These are phyloP conservation scores for Polygonum maritimum DNA, from an alignment of 148 eudicot genomes.

Conservation along the genomic window DNA sequence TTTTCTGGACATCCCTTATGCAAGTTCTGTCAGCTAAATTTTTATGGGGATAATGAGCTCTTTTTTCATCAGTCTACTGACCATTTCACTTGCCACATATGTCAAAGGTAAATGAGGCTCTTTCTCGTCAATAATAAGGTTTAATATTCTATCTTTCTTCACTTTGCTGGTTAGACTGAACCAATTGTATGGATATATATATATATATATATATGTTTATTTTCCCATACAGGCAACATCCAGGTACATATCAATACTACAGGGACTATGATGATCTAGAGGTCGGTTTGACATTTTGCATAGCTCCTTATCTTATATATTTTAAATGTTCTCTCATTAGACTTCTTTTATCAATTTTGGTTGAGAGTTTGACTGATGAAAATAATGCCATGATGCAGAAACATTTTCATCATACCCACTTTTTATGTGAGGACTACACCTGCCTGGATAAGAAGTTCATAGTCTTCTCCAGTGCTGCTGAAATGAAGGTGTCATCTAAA, in stretches of 20 bases:
- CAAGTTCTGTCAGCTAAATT: conserved; percentile 72
- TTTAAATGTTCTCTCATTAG: background rate
- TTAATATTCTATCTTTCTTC: conserved; percentile 1
- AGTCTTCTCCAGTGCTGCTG: conserved; percentile 64
- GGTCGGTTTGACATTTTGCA: conserved; percentile 30
- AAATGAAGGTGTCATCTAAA: conserved; percentile 49
- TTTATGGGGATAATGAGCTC: conserved; percentile 90
- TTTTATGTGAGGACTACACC: conserved; percentile 68
- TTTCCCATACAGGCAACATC: conserved; percentile 56
- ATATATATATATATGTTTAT: conserved; percentile 7
- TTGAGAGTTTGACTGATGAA: conserved; percentile 1
- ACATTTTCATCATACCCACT: conserved; percentile 71
- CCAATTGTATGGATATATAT: background rate
- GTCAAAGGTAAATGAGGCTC: conserved; percentile 57
- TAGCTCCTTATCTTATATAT: background rate
- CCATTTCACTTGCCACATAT: conserved; percentile 80
- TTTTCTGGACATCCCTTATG: conserved; percentile 83
- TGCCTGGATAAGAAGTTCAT: conserved; percentile 79
- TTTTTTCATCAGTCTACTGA: conserved; percentile 78
- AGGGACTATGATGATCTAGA: conserved; percentile 86
- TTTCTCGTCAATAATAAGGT: conserved; percentile 10
- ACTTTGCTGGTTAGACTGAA: conserved; percentile 7
- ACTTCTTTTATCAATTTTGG: background rate
- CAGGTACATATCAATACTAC: conserved; percentile 62
- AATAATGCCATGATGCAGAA: conserved; percentile 28